Base-by-base conservation (phyloP, 139 green algal genomes). In the Closterium sp. region DNA sequence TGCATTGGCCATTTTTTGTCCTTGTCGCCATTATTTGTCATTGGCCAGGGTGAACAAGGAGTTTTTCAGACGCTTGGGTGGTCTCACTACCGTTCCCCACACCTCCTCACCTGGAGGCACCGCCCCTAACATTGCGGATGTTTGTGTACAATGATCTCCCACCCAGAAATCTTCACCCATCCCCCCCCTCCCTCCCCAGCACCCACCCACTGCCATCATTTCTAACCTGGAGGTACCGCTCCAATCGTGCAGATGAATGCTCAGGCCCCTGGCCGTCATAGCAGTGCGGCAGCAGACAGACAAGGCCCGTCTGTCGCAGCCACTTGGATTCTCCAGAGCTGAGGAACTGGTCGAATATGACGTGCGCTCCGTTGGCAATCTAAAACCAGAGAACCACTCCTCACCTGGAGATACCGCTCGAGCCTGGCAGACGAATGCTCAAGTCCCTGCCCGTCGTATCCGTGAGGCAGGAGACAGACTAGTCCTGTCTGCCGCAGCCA, bases 211-310 rank as follows among this genome's bases (percentile, higher is more conserved):
- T 70, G 50, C 21, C 50, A 70, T 10, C 10, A 2, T 7, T 79
- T 19, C n/a, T 27, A 70, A 95, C 87, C 88, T 96, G 94, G n/a
- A 98, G 92, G 92, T 97, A 98, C 29, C 97, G 95, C 93, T 98
- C 97, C 6, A 97, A 86, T 29, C 97, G 90, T 19, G 97, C 97
- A 24, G 79, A 95, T 45, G 88, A 96, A 95, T 98, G 97, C 91
- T 98, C 97, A 9, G 97, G 97, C 31, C 97, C 97, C 92, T 97
- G 94, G 29, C 98, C 98, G 89, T 99, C 98, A 94, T 99, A 99
- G 2, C 97, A 97, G 91, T 98, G 97, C 21, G 97, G 97, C 91
- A 98, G 95, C 92, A 98, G 93, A 89, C 97, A 91, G 32, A 98
- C 97, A 86, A 98, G 94, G 2, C 95, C 96, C 28, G 86, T 95